Evolutionary conservation across 805 yeast species (phyloP).

Genomic region (Wickerhamomyces chambardii): DNA sequence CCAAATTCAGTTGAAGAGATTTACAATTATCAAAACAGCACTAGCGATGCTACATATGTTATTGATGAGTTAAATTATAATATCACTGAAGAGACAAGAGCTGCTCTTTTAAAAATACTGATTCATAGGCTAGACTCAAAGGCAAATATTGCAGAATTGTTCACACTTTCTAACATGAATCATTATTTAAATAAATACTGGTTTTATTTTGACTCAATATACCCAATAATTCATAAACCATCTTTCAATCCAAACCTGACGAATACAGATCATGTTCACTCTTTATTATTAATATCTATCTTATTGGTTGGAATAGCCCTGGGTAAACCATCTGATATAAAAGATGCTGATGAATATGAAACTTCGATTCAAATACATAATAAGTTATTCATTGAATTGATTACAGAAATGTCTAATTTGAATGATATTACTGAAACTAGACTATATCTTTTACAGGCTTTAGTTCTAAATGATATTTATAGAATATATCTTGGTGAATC

Average conservation of each 20-base stretch:
- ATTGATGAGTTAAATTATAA: neutral
- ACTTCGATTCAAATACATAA: conserved; percentile 14
- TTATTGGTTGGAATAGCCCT: conserved; percentile 16
- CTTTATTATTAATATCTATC: conserved; percentile 10
- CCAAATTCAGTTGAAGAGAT: neutral
- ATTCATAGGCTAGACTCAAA: conserved; percentile 1
- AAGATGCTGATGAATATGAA: conserved; percentile 2
- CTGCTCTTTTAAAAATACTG: neutral
- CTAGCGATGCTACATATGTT: conserved; percentile 1
- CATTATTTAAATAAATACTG: conserved; percentile 22
- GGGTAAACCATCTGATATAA: conserved; percentile 2
- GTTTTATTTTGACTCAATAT: conserved; percentile 25
- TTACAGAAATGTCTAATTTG: conserved; percentile 6
- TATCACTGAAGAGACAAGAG: neutral
- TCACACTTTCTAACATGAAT: conserved; percentile 4
- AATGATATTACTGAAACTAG: conserved; percentile 8
- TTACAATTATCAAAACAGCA: neutral
- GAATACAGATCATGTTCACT: neutral
- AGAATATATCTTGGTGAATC: conserved; percentile 16
- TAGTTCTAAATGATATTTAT: conserved; percentile 17
- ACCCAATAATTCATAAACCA: conserved; percentile 30
- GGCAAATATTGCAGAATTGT: neutral
- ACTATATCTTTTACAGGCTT: conserved; percentile 15
- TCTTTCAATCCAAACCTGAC: conserved; percentile 14
- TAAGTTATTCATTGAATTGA: conserved; percentile 6